Evolutionary conservation across 73 alveolate species (phyloP).

Genomic region (Blepharisma stoltei): DNA sequence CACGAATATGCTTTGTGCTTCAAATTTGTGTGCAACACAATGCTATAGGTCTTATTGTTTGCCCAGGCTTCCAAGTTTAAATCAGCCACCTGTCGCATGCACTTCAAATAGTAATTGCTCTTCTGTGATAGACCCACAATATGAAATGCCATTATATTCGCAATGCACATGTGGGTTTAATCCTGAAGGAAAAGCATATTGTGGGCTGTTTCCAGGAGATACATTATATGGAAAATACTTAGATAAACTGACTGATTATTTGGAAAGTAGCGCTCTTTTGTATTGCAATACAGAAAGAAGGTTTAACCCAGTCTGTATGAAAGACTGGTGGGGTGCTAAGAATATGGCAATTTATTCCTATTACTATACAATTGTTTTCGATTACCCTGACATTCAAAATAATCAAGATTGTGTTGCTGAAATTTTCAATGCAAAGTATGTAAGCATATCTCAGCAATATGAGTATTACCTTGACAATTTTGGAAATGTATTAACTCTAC

Average conservation of each 20-base stretch:
- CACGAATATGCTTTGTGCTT: neutral
- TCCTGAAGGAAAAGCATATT: neutral
- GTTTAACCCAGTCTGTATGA: neutral
- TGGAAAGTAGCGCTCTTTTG: neutral
- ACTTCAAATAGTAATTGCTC: neutral
- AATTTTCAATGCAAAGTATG: too few relatives aligned
- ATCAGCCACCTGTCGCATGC: neutral
- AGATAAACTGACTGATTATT: neutral
- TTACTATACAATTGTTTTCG: too few relatives aligned
- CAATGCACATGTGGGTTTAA: neutral
- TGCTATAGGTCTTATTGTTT: neutral
- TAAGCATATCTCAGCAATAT: too few relatives aligned
- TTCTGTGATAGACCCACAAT: neutral
- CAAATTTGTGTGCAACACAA: neutral
- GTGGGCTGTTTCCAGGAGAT: neutral
- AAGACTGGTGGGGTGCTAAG: constrained; percentile 5
- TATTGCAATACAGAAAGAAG: neutral
- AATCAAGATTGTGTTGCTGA: too few relatives aligned
- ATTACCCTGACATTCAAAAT: too few relatives aligned
- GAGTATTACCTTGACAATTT: too few relatives aligned
- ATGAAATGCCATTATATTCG: neutral
- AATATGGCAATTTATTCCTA: neutral
- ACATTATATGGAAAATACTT: neutral
- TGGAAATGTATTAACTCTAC: too few relatives aligned
- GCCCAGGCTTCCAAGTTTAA: neutral